Evolutionary conservation across 73 alveolate genomes (phyloP), one percentile per base, ranked within the genome.

Genomic region (Effrenium voratum): DNA sequence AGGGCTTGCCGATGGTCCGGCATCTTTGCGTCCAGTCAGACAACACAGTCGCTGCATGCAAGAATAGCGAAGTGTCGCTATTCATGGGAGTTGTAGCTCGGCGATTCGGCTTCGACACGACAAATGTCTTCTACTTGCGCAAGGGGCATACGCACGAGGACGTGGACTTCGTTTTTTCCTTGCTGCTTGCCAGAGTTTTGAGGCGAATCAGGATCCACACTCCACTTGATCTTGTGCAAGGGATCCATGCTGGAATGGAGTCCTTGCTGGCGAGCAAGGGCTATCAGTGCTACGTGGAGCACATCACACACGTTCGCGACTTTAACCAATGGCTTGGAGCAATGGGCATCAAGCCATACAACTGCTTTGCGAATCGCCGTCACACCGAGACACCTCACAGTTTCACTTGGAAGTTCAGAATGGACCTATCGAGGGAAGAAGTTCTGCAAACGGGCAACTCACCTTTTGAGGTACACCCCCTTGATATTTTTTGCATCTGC

Each of bases 101-200:
- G 72, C 15, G 46, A 30, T 46, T 45, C 13, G 45, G 40, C 12
- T 80, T 80, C 60, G 32, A 49, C 19, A 40, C 72, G n/a, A 22
- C 19, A 43, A 43, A 32, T 80, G n/a, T n/a, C n/a, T n/a, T n/a
- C n/a, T n/a, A n/a, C 46, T 45, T 80, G 36, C 44, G 30, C 26
- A 46, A 32, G 16, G 72, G 91, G 1, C 91, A 80, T 45, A 80
- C 91, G 32, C 91, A 80, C 47, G 47, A 44, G 24, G 91, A 80
- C 40, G 32, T 44, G 26, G 91, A 80, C 22, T 66, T 66, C n/a
- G 79, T 66, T 19, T 66, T 66, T 66, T 66, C 79, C 13, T 8
- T 66, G 79, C 79, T 66, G 1, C 36, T 66, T 19, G 79, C 40
- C 28, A 19, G 79, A 10, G 41, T 30, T 1, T 66, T 66, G 79